phyloP scores from a whole-genome alignment of 1,284 basidiomycete genomes.

The Puccinia novopanici region DNA sequence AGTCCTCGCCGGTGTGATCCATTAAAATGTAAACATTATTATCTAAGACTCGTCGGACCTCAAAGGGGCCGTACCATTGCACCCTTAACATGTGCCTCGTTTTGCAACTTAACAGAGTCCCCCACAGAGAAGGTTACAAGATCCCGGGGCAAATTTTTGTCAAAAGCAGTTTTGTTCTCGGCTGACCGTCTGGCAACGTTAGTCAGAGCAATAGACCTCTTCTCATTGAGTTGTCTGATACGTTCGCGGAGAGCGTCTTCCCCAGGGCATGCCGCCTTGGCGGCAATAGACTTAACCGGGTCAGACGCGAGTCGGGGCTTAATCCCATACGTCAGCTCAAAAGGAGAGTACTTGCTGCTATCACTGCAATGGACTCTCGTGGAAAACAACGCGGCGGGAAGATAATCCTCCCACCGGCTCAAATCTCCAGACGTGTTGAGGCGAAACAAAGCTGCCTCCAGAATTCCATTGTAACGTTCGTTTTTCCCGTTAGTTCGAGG shows the following conservation, averaged over 20 bases:
- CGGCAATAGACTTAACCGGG: background rate
- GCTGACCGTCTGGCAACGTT: background rate
- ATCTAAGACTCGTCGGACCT: no score
- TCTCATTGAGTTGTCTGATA: background rate
- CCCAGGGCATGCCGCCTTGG: background rate
- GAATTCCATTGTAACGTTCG: conserved; percentile 8
- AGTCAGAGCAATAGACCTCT: background rate
- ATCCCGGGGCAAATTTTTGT: background rate
- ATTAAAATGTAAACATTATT: no score
- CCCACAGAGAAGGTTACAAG: background rate
- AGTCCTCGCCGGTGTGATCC: no score
- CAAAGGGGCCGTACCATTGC: no score
- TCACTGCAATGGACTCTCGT: background rate
- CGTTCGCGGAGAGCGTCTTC: background rate
- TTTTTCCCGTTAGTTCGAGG: conserved; percentile 17
- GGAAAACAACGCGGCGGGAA: conserved; percentile 48
- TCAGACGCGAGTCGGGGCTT: background rate
- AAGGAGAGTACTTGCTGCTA: background rate
- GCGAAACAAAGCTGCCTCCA: conserved; percentile 5
- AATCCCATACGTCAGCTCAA: conserved; percentile 1
- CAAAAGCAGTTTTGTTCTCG: background rate
- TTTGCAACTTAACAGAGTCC: background rate
- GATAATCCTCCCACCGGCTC: conserved; percentile 4
- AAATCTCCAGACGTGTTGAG: background rate
- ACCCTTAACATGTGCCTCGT: background rate